Evolutionary conservation across 2,329 filamentous ascomycete genomes (phyloP), one percentile per base, ranked within the genome.

Genomic region (Mariannaea elegans): DNA sequence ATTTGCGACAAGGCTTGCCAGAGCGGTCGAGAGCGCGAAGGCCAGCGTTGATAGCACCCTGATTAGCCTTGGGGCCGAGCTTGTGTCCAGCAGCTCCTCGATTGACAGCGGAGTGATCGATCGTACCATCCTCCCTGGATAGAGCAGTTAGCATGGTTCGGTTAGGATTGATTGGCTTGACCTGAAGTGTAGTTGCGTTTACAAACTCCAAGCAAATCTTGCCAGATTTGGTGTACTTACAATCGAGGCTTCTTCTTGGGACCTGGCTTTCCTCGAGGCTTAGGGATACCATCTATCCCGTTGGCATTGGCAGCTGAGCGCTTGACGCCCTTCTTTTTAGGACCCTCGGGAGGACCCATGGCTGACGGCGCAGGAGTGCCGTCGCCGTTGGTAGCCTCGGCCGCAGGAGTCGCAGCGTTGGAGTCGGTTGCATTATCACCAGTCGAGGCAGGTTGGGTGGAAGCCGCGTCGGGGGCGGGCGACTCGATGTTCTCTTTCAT

Each of bases 171-270:
- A 13, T 18, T 8, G 14, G 23, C 21, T 12, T 24, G 24, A 18
- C 7, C n/a, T 16, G 48, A 7, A 10, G 48, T 18, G 16, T 8
- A 16, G 18, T 29, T 23, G 13, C 31, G 14, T 16, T 29, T 51
- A 54, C 56, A 41, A 54, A 24, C 41, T 42, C 19, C 42, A 27
- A 32, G 7, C 53, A 36, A 12, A 24, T 24, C 7, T 32, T 36
- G 42, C 53, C 51, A 53, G 38, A 59, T 58, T 39, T 34, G 7
- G 39, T 31, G 27, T 27, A 90, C 93, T 80, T 90, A 97, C 94
- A 97, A 80, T 83, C 91, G 89, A 66, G 91, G 89, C 81, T 96
- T 97, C 87, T 97, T 97, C 86, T 97, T 98, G 0, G 94, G 94
- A 7, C 94, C 94, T 7, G 95, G 94, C 81, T 97, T 96, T 73